Conservation (phyloP, 495 filamentous ascomycete species). For the Neurospora intermedia region DNA sequence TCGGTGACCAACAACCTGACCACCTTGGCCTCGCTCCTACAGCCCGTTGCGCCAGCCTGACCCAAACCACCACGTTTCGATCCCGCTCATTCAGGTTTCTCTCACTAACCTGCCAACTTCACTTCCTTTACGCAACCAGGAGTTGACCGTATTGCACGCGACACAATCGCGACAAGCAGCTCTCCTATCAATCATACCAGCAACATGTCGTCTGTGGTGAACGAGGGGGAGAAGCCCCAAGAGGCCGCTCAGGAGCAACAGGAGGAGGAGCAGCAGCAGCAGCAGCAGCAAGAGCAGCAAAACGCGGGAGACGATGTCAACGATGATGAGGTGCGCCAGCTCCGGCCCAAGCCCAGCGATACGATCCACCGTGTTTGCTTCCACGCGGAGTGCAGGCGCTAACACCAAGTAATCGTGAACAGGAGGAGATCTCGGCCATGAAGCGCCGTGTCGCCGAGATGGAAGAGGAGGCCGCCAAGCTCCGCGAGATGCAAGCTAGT, state of each 20-base stretch:
- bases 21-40: not conserved
- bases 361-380: not conserved
- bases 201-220: slow-evolving; percentile 16
- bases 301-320: slow-evolving; percentile 30
- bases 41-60: not conserved
- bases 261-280: not conserved
- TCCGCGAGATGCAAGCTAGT: slow-evolving; percentile 90
- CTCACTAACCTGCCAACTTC: not conserved
- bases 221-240: slow-evolving; percentile 19
- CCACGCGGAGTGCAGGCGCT: slow-evolving; percentile 3
- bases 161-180: not conserved
- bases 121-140: not conserved
- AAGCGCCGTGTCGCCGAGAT: slow-evolving; percentile 97
- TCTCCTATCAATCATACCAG: not conserved
- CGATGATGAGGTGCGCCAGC: slow-evolving; percentile 34
- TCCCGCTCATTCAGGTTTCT: not conserved
- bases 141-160: not conserved
- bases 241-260: slow-evolving; percentile 7
- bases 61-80: not conserved
- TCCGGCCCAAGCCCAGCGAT: not conserved
- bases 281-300: slow-evolving; percentile 13
- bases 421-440: slow-evolving; percentile 93
- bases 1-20: not conserved
- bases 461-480: slow-evolving; percentile 94
- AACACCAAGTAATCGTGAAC: slow-evolving; percentile 5